Base-by-base conservation (phyloP, 306 rosid species). In the Dryas alaskensis region DNA sequence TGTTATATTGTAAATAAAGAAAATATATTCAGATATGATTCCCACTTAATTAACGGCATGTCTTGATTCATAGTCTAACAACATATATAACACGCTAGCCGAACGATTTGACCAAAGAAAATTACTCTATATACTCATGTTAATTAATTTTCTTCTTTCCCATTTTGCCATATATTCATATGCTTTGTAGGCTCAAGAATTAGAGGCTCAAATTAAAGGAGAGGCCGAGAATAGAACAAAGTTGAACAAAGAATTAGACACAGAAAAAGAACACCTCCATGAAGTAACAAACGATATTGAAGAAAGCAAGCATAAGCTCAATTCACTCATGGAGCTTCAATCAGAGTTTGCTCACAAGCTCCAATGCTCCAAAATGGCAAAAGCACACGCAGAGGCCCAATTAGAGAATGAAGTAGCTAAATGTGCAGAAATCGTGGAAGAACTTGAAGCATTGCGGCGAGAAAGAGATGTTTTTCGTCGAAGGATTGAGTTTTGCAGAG, bases 401-500 rank as follows among this genome's bases (percentile, higher is more conserved):
- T 61, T 89, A 13, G 84, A 87, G 73, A 86, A 73, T 58, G 78
- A 85, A 10, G 82, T 74, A 16, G 64, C 8, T 0, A 83, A 78
- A 8, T 81, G 90, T 49, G 46, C 68, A 0, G 90, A 74, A 74
- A 84, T 85, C 86, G 78, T 85, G 52, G 68, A 81, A 14, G 89
- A 86, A 43, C 86, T 89, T 7, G 92, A 86, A 13, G 84, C 79
- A 58, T 49, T 93, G 27, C 48, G 93, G 66, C 54, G 78, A 55
- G 89, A 89, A 46, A 89, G 87, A 51, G 93, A 90, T 3, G 96
- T 90, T 46, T 63, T 93, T 16, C 82, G 78, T 5, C 72, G 96
- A 53, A 86, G 97, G 79, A 79, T 93, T 4, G 93, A 87, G 77
- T 90, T 89, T 48, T 90, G 95, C 62, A 90, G 74, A 64, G 87